Percentiles rank a stretch among this genome's conserved stretches.
phyloP scores from a whole-genome alignment of 2,329 filamentous ascomycete genomes.

The Colletotrichum graminicola region DNA sequence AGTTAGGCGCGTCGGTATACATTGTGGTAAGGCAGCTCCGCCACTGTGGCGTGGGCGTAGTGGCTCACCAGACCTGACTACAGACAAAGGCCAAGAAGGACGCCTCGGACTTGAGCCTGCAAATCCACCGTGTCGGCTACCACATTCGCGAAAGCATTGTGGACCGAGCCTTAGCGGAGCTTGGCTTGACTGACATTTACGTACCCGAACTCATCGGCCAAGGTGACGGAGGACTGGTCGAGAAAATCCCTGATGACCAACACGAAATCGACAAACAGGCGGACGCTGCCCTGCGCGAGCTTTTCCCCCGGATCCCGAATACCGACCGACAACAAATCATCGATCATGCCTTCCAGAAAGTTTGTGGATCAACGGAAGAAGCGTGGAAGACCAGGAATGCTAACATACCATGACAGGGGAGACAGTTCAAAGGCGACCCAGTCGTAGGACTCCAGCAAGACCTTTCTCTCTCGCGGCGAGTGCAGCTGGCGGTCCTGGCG shows the following conservation, averaged over 20 bases:
- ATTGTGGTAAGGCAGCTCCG: slow-evolving; percentile 67
- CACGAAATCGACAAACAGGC: slow-evolving; percentile 72
- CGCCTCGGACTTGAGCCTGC: slow-evolving; percentile 59
- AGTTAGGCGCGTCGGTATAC: slow-evolving; percentile 73
- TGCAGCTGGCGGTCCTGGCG: slow-evolving; percentile 74
- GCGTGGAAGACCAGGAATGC: not conserved
- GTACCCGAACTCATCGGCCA: slow-evolving; percentile 43
- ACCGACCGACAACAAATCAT: slow-evolving; percentile 74
- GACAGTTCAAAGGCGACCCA: slow-evolving; percentile 63
- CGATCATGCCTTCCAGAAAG: slow-evolving; percentile 72
- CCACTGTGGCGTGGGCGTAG: not conserved
- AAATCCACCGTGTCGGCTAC: slow-evolving; percentile 71
- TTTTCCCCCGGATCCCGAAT: slow-evolving; percentile 75
- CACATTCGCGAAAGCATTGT: slow-evolving; percentile 71
- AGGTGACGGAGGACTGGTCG: slow-evolving; percentile 45
- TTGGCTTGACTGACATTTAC: slow-evolving; percentile 32
- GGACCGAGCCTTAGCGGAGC: slow-evolving; percentile 60
- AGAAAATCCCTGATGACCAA: slow-evolving; percentile 71
- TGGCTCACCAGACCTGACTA: not conserved
- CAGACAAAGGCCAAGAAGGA: slow-evolving; percentile 43
- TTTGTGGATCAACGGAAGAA: slow-evolving; percentile 50
- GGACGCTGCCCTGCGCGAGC: slow-evolving; percentile 71
- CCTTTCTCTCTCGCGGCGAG: slow-evolving; percentile 70
- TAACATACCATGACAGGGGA: slow-evolving; percentile 55
- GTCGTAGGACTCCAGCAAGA: slow-evolving; percentile 69